A percentile compares a stretch with the other conserved stretches of the same genome.
phyloP scores from a whole-genome alignment of 306 rosid genomes.

The peach (Prunus persica) region Prunus_persica_NCBIv2 NC_034011.1:2261001-2261500 shows the following conservation, averaged over 20 bases:
- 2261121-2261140: constrained; percentile 54
- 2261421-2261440: constrained; percentile 29
- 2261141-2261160: constrained; percentile 65
- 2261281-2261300: neutral
- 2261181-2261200: constrained; percentile 86
- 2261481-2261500: constrained; percentile 83
- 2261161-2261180: constrained; percentile 67
- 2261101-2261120: neutral
- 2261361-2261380: constrained; percentile 42
- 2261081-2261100: neutral
- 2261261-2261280: neutral
- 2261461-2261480: constrained; percentile 86
- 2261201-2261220: neutral
- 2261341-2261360: constrained; percentile 41
- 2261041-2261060: neutral
- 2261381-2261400: constrained; percentile 48
- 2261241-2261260: neutral
- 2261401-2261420: constrained; percentile 56
- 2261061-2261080: neutral
- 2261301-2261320: constrained; percentile 59
- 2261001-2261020: constrained; percentile 76
- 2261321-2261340: constrained; percentile 61
- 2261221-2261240: neutral
- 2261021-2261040: constrained; percentile 57
- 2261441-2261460: constrained; percentile 55